Percentiles rank a stretch among this genome's conserved stretches.
Evolutionary conservation across 1,284 basidiomycete genomes (phyloP).

Genomic region (Nidula niveotomentosa): DNA sequence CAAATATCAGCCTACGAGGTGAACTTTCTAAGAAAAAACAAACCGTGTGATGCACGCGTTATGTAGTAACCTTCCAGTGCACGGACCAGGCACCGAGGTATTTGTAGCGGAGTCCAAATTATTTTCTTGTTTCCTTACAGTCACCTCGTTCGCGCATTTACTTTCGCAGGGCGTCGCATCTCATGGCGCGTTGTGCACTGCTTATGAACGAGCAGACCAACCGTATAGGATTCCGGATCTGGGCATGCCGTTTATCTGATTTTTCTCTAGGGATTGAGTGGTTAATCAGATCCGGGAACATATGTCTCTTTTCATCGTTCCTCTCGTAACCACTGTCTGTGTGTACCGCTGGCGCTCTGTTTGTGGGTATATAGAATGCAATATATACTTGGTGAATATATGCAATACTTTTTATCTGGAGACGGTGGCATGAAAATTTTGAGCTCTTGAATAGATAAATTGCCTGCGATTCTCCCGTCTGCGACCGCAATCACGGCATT

Average conservation of each 20-base stretch:
- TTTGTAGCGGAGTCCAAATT: constrained; percentile 16
- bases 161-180: constrained; percentile 24
- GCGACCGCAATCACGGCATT: too few species aligned
- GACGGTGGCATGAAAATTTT: too few species aligned
- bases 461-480: too few species aligned
- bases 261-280: constrained; percentile 45
- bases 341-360: too few species aligned
- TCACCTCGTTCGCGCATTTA: constrained; percentile 48
- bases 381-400: too few species aligned
- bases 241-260: constrained; percentile 67
- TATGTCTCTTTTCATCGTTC: constrained; percentile 4
- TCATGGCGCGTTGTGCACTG: constrained; percentile 17
- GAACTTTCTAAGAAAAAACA: constrained; percentile 55
- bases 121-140: constrained; percentile 44
- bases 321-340: background rate
- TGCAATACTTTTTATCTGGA: too few species aligned
- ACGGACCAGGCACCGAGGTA: constrained; percentile 48
- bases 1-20: constrained; percentile 74
- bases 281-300: constrained; percentile 74
- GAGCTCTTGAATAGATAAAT: too few species aligned
- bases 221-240: constrained; percentile 39
- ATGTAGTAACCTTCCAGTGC: constrained; percentile 38
- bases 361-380: too few species aligned
- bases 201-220: constrained; percentile 39
- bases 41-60: background rate